Base-by-base conservation (phyloP, 495 filamentous ascomycete species). In the Podospora comata region DNA sequence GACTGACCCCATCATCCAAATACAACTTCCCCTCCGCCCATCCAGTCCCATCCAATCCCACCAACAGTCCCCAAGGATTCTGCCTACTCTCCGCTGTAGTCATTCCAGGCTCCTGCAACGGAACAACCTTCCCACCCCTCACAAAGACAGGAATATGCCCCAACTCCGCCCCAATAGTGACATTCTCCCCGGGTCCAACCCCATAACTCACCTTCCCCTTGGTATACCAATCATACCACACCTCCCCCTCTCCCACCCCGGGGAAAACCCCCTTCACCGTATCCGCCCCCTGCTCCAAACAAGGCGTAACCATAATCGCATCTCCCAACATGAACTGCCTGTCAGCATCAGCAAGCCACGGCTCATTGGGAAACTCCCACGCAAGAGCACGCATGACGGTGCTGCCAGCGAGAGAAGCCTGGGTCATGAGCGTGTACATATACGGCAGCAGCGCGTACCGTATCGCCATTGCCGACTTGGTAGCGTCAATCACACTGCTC, bases 211-310 rank as follows among this genome's bases (percentile, higher is more conserved):
- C 77, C 0, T 80, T 78, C 5, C 9, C 3, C 53, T 86, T 82
- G 18, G 82, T 88, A 76, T 95, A 94, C 91, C 91, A 94, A 74
- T 96, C 92, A 69, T 94, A 96, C 87, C 91, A 96, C 9, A 88
- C 68, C 9, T 68, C 71, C 4, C 86, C 87, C 2, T 83, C 73
- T 4, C 82, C 86, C 3, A 87, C 75, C 19, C 92, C 91, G 0
- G 92, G 92, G 75, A 96, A 95, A 7, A 93, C 87, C 27, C 89
- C 92, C n/a, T 87, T 78, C 19, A 93, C 90, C 3, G 81, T 85
- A 2, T 79, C 81, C n/a, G 82, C 89, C 5, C 86, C 86, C 53
- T 89, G 89, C 5, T 78, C 84, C 0, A 95, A 84, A 9, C 91
- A 91, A 0, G 92, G 92, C 1, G 87, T 86, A 34, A 96, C 85